Conservation (phyloP, 345 rosid genomes). For the Pseudoturritis turrita region DNA sequence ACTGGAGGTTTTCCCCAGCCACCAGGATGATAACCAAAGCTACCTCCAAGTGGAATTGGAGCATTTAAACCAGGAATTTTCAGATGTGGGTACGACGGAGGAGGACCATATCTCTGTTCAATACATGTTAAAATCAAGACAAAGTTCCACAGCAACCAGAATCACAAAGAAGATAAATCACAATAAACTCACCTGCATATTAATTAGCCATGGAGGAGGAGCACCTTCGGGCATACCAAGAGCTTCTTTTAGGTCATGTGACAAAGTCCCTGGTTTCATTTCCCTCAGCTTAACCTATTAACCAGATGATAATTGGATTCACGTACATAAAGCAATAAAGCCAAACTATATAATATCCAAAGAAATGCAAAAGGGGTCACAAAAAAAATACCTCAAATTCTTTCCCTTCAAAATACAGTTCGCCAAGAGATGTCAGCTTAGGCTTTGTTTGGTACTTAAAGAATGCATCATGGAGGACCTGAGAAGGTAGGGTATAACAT, state of each 20-base stretch:
- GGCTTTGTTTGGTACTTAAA: constrained; percentile 99
- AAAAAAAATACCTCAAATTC: constrained; percentile 78
- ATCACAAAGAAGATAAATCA: neutral
- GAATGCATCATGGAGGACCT: constrained; percentile 99
- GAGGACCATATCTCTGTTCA: constrained; percentile 96
- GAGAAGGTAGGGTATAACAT: constrained; percentile 8
- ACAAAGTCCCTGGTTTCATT: constrained; percentile 90
- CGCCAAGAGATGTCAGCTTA: constrained; percentile 85
- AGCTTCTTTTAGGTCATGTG: constrained; percentile 89
- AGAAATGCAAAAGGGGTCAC: neutral
- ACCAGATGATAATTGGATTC: constrained; percentile 8
- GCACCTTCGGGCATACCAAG: constrained; percentile 99
- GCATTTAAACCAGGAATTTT: constrained; percentile 98
- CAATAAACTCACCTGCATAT: constrained; percentile 75
- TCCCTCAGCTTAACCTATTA: constrained; percentile 89
- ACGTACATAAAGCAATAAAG: neutral
- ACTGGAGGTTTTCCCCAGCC: constrained; percentile 99
- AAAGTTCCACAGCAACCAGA: neutral
- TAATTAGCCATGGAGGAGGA: constrained; percentile 99
- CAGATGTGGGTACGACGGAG: constrained; percentile 93
- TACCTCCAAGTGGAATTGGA: constrained; percentile 94
- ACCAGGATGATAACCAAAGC: constrained; percentile 96
- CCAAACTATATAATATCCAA: neutral
- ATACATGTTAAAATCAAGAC: neutral
- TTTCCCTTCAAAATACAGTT: constrained; percentile 95